These are phyloP conservation scores for Amanita molliuscula DNA, from an alignment of 768 basidiomycete species.

Conservation along the genomic window DNA sequence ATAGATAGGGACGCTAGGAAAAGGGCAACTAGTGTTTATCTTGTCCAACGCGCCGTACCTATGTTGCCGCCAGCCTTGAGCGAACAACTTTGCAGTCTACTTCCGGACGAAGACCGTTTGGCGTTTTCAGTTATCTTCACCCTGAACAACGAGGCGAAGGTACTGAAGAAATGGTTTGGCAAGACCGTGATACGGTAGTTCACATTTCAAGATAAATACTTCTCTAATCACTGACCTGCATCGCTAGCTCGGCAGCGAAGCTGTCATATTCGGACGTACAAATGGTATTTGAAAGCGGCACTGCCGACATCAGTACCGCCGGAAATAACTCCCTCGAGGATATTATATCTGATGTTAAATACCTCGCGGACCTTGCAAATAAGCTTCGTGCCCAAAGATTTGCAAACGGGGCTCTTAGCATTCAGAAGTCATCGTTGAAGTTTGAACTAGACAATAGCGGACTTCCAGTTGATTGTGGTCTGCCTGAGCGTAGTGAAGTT, in stretches of 20 bases:
- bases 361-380: slow-evolving; percentile 57
- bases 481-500: slow-evolving; percentile 57
- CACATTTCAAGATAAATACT: slow-evolving; percentile 2
- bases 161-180: slow-evolving; percentile 87
- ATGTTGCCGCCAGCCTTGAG: slow-evolving; percentile 94
- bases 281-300: slow-evolving; percentile 62
- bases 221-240: slow-evolving; percentile 2
- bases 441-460: slow-evolving; percentile 79
- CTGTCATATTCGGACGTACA: slow-evolving; percentile 79
- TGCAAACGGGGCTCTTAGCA: slow-evolving; percentile 69
- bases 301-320: slow-evolving; percentile 41
- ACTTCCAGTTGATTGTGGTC: slow-evolving; percentile 68
- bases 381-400: slow-evolving; percentile 65
- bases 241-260: slow-evolving; percentile 73
- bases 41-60: slow-evolving; percentile 91
- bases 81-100: slow-evolving; percentile 88
- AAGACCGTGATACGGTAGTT: slow-evolving; percentile 83
- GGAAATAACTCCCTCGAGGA: slow-evolving; percentile 50
- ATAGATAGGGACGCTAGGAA: slow-evolving; percentile 97
- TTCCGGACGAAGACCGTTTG: slow-evolving; percentile 81
- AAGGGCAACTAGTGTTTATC: slow-evolving; percentile 93
- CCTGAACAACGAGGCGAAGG: slow-evolving; percentile 68
- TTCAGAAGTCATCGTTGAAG: slow-evolving; percentile 57
- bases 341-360: slow-evolving; percentile 68
- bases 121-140: slow-evolving; percentile 88